Evolutionary conservation across 805 yeast genomes (phyloP), one percentile per base, ranked within the genome.

Genomic region (Teunomyces pallodes): DNA sequence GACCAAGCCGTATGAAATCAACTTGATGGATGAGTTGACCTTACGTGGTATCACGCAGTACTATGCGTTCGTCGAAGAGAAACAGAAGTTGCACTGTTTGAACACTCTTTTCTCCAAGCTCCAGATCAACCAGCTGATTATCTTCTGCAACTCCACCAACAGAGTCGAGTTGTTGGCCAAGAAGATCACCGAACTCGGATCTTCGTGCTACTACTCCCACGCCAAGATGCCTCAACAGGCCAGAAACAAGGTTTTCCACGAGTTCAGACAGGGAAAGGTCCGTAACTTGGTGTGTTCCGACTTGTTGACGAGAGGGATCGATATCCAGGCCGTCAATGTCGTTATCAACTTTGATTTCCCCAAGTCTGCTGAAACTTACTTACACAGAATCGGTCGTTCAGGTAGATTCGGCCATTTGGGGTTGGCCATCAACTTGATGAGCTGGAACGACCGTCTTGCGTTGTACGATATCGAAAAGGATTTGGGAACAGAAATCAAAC

Each of bases 401-500:
- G 98, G 99, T 58, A 88, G 99, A 78, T 94, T 89, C 63, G 99
- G 99, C 56, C 99, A 94, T 68, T 82, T 91, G 64, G 99, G 99
- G 78, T 80, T 94, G 65, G 99, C 99, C 29, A 90, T 94, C 64
- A 94, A 94, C 73, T 81, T 94, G 61, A 90, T 94, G 75, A 89
- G 91, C 68, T 92, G 97, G 97, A 84, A 90, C 62, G 99, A 94
- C 67, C 83, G 98, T 65, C 90, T 87, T 72, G 89, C 87, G 64
- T 77, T 94, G 62, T 92, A 90, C 72, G 89, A 88, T 69, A 91
- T 94, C 59, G 99, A 94, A 70, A 96, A 92, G 71, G 98, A 92
- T 71, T 81, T 94, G 56, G 97, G 97, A 31, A 92, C 97, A 14
- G 98, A 94, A 65, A 94, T 94, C 69, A 89, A 88, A 65, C 97